Percentiles rank a stretch among this genome's conserved stretches.
Conservation (phyloP, 2,329 filamentous ascomycete species). For the Fusarium devonianum region DNA sequence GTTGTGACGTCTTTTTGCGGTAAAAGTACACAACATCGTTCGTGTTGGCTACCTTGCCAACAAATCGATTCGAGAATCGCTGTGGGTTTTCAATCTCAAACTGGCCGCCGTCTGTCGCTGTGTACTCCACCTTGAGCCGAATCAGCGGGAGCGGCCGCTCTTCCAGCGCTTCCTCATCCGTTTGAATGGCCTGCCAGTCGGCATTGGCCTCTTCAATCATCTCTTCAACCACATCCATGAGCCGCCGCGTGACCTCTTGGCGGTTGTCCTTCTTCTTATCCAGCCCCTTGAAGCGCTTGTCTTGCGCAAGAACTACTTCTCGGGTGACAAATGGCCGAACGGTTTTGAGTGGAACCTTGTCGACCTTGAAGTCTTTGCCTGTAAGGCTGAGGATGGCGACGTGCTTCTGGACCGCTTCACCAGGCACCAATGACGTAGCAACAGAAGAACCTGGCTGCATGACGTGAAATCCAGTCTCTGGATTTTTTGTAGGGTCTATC, state of each 20-base stretch:
- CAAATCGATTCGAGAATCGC: conserved; percentile 91
- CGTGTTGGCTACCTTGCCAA: conserved; percentile 88
- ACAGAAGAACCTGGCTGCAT: conserved; percentile 98
- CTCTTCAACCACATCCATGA: conserved; percentile 81
- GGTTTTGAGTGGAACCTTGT: conserved; percentile 83
- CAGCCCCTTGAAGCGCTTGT: conserved; percentile 77
- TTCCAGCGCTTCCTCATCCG: conserved; percentile 65
- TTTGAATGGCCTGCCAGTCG: conserved; percentile 83
- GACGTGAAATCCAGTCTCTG: conserved; percentile 89
- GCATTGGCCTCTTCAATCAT: conserved; percentile 85
- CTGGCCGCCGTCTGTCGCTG: conserved; percentile 80
- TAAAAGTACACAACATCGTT: conserved; percentile 95
- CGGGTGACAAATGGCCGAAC: conserved; percentile 90
- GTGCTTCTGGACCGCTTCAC: conserved; percentile 90
- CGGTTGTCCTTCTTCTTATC: conserved; percentile 85
- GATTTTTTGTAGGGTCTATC: conserved; percentile 83
- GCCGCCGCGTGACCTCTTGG: conserved; percentile 76
- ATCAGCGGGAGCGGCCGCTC: conserved; percentile 80
- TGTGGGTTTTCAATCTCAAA: conserved; percentile 96
- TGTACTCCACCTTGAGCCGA: conserved; percentile 89
- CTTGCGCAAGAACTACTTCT: conserved; percentile 79
- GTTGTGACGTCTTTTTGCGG: conserved; percentile 76
- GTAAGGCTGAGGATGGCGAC: conserved; percentile 86
- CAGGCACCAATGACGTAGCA: conserved; percentile 87
- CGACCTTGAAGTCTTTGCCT: conserved; percentile 79